Conservation (phyloP, 176 grass and related monocot species). For the Areca catechu region DNA sequence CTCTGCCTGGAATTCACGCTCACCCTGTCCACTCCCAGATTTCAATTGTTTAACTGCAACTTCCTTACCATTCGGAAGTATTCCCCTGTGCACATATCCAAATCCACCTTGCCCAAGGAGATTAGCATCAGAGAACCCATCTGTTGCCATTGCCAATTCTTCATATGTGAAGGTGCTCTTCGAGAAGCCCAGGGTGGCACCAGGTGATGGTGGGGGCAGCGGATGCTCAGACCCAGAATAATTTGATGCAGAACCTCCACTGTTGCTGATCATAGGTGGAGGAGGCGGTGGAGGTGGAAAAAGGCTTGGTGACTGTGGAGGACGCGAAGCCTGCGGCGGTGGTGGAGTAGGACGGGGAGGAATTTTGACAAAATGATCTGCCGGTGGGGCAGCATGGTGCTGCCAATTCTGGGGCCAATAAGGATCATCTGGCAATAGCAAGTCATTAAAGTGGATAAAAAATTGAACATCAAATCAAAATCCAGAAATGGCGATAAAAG, state of each 20-base stretch:
- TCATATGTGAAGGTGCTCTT: conserved; percentile 84
- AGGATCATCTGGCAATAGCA: conserved; percentile 43
- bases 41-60: conserved; percentile 20
- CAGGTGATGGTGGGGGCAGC: conserved; percentile 31
- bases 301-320: conserved; percentile 21
- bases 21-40: conserved; percentile 13
- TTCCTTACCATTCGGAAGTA: conserved; percentile 12
- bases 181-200: conserved; percentile 26
- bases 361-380: conserved; percentile 62
- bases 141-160: conserved; percentile 23
- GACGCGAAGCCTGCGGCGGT: conserved; percentile 39
- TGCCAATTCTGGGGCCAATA: conserved; percentile 74
- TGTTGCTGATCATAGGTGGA: conserved; percentile 41
- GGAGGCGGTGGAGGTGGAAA: conserved; percentile 28
- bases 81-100: conserved; percentile 15
- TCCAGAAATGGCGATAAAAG: too few relatives aligned
- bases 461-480: background rate
- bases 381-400: conserved; percentile 44
- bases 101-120: conserved; percentile 19
- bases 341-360: conserved; percentile 34
- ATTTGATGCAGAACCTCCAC: conserved; percentile 52
- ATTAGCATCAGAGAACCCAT: conserved; percentile 21
- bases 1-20: conserved; percentile 40
- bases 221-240: conserved; percentile 48
- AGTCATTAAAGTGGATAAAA: background rate